Percentiles rank a stretch among this genome's conserved stretches.
These are phyloP conservation scores for Aegilops tauschii DNA, from an alignment of 176 grass and related monocot species.

Conservation along the genomic window DNA sequence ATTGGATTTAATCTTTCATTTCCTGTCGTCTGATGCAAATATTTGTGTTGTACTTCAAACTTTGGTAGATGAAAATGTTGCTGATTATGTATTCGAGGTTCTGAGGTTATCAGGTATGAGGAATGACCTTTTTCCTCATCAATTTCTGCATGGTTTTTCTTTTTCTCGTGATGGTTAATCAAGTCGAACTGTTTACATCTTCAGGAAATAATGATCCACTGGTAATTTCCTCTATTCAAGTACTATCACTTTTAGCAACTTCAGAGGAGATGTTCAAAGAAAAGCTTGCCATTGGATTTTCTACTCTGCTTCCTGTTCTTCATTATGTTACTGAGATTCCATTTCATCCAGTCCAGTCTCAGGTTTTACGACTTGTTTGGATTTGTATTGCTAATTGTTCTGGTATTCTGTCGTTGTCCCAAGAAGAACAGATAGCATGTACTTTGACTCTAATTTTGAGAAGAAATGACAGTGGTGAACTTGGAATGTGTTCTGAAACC, in stretches of 20 bases:
- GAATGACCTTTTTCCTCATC: conserved; percentile 8
- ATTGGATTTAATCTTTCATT: conserved; percentile 90
- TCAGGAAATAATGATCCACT: conserved; percentile 84
- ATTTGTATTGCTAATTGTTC: conserved; percentile 59
- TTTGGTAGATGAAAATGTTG: conserved; percentile 76
- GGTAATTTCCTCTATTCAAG: conserved; percentile 64
- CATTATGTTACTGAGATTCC: conserved; percentile 85
- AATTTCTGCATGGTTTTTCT: not conserved
- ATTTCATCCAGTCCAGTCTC: conserved; percentile 81
- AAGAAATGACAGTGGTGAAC: conserved; percentile 52
- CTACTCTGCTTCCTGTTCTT: conserved; percentile 75
- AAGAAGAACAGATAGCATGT: conserved; percentile 69
- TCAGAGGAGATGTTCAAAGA: conserved; percentile 74
- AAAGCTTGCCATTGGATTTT: conserved; percentile 76
- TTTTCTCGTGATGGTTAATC: conserved; percentile 25
- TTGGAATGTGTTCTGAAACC: conserved; percentile 61
- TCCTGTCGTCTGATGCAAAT: conserved; percentile 62
- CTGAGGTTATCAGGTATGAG: conserved; percentile 77
- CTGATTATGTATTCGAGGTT: conserved; percentile 93
- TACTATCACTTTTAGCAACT: conserved; percentile 66
- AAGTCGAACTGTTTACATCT: conserved; percentile 32
- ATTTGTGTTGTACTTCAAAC: conserved; percentile 58
- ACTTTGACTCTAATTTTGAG: conserved; percentile 66
- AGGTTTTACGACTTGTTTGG: conserved; percentile 66
- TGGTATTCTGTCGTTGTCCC: conserved; percentile 67